Base-by-base conservation (phyloP, 2,329 filamentous ascomycete species). In the Knufia fluminis region DNA sequence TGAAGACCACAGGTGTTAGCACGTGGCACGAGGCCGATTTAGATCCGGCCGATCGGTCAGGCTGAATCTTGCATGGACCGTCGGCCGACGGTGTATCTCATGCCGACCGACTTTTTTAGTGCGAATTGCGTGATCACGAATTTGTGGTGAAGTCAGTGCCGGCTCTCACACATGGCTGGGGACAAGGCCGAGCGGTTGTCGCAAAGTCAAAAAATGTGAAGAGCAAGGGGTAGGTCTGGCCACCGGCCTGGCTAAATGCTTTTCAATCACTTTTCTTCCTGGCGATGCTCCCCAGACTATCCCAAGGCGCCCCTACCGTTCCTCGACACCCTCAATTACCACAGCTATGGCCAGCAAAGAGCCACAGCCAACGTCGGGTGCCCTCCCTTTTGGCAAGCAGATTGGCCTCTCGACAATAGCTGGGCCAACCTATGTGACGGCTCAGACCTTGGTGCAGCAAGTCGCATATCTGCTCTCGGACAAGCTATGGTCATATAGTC, bases 401-500 rank as follows among this genome's bases (percentile, higher is more conserved):
- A 66, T 76, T 50, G 57, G 71, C 28, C 66, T 80, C 52, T 69
- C 70, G 48, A 72, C 72, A 52, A 86, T 97, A 66, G 82, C 78
- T 53, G 92, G 91, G 14, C 86, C 91, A 58, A 92, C 86, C 49
- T 98, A 98, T 70, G 78, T 91, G 54, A 97, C 91, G 35, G 86
- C 89, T 24, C 92, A 98, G 71, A 82, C 88, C 19, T 79, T 98
- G 49, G 85, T 97, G 57, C 92, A 98, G 73, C 92, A 98, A 70
- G 85, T 97, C 57, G 88, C 91, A 53, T 98, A 95, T 71, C 80
- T 86, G 56, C 77, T 98, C 54, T 97, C 91, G 50, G 90, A 97
- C 75, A 95, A 94, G 76, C 82, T 97, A 71, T 98, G 95, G 73
- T 86, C 90, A 50, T 97, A 94, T 74, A 97, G 91, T 2, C 88